Evolutionary conservation across 192 early-diverging fungal species (phyloP), one percentile per base, ranked within the genome.

Genomic region (Geosiphon pyriformis): DNA sequence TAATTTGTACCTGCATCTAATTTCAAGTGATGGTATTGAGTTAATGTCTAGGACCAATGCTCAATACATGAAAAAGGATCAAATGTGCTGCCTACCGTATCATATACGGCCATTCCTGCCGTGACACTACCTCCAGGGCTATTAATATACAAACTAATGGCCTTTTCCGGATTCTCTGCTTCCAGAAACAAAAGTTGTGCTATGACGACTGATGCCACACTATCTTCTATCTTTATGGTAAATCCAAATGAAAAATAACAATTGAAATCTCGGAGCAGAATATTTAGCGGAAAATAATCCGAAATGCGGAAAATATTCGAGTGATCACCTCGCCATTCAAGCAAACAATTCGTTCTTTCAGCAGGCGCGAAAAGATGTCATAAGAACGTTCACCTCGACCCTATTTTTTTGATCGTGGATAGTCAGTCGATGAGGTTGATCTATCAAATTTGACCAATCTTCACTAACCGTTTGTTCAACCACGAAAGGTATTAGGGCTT

Each of bases 121-220:
- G 94, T 99, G 10, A 99, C 95, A 73, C 84, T 88, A 59, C 96
- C 95, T 35, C 96, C 95, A 12, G 96, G 96, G 37, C 92, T 94
- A 76, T 99, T 99, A 79, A 99, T 94, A 74, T 99, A 99, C 56
- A 99, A 79, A 34, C 86, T 88, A 65, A 99, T 92, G 23, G 92
- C 90, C 75, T 96, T 97, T 52, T 91, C 90, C 31, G 92, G 89
- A 66, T 93, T 92, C 76, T 96, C 94, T 4, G 93, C 88, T 70
- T 99, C 96, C 22, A 97, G 81, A 69, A 95, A 97, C 61, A 99
- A 76, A 12, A 99, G 77, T 73, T 96, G 94, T 1, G 96, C 96
- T 4, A 97, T 90, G n/a, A 97, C 84, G 3, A 96, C 80, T 0
- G 95, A 84, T 0, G 95, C 87, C 17, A 88, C 76, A 12, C 80